Percentiles rank a stretch among this genome's conserved stretches.
Conservation (phyloP, 768 basidiomycete genomes). For the Pleurotus pulmonarius region DNA sequence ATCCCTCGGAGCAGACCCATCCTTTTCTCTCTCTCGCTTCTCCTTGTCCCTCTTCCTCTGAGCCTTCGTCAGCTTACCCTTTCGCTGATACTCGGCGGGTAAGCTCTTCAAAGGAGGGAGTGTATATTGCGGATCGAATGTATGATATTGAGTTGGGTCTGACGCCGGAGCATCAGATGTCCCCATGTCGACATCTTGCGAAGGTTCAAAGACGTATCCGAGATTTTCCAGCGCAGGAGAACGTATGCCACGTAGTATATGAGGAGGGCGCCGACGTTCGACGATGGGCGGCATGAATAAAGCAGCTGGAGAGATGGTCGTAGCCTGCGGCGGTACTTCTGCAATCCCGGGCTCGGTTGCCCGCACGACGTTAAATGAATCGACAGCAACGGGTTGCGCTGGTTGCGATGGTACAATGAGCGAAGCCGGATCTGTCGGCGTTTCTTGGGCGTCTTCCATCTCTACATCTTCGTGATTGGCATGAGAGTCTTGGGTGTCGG, state of each 20-base stretch:
- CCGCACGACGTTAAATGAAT: not conserved
- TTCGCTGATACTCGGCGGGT: slow-evolving; percentile 47
- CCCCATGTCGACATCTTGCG: slow-evolving; percentile 19
- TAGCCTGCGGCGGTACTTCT: slow-evolving; percentile 21
- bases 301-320: slow-evolving; percentile 19
- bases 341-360: not conserved
- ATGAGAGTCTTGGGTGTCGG: no score
- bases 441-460: not conserved
- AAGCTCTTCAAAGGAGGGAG: slow-evolving; percentile 47
- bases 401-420: not conserved
- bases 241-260: slow-evolving; percentile 16
- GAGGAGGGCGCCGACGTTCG: slow-evolving; percentile 25
- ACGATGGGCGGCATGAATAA: slow-evolving; percentile 31
- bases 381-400: slow-evolving; percentile 5
- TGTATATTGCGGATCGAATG: slow-evolving; percentile 37
- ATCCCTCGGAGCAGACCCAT: slow-evolving; percentile 39
- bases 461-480: not conserved
- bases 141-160: slow-evolving; percentile 20
- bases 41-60: slow-evolving; percentile 50
- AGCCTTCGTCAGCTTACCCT: slow-evolving; percentile 39
- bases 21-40: slow-evolving; percentile 36
- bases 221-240: slow-evolving; percentile 14
- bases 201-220: slow-evolving; percentile 7
- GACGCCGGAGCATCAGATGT: slow-evolving; percentile 10
- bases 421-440: not conserved